Percentiles rank a stretch among this genome's conserved stretches.
These are phyloP conservation scores for Amanita fuliginea DNA, from an alignment of 768 basidiomycete species.

Conservation along the genomic window DNA sequence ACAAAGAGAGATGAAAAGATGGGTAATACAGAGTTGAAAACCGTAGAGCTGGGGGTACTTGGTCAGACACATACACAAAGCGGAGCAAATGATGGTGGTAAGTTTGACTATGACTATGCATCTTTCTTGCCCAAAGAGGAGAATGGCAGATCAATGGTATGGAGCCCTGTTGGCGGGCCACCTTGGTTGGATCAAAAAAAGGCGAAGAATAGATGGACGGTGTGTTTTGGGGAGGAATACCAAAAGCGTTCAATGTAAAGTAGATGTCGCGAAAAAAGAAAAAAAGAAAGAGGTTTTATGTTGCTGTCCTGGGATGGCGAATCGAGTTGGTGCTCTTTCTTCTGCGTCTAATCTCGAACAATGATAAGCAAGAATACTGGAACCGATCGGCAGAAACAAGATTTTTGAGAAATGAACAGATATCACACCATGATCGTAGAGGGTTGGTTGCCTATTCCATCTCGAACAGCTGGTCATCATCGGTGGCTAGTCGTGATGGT, in stretches of 20 bases:
- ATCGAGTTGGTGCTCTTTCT: neutral
- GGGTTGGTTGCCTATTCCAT: neutral
- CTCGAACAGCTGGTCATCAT: conserved; percentile 4
- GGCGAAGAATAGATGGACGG: neutral
- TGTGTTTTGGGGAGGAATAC: neutral
- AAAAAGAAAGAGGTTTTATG: too few relatives aligned
- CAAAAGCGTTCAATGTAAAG: neutral
- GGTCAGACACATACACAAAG: neutral
- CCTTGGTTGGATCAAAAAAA: neutral
- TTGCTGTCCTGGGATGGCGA: neutral
- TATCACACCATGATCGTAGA: neutral
- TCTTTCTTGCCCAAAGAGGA: neutral
- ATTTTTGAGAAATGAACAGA: conserved; percentile 1
- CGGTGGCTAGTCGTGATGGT: neutral
- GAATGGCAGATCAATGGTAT: neutral
- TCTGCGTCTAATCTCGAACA: neutral
- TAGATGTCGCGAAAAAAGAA: neutral
- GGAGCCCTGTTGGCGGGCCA: too few relatives aligned
- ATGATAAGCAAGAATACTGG: neutral
- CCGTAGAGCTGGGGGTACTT: neutral
- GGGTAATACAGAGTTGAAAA: neutral
- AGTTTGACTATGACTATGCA: neutral
- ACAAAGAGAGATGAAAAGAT: neutral
- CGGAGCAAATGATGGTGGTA: neutral
- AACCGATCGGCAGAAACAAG: neutral